A percentile compares a stretch with the other conserved stretches of the same genome.
These are phyloP conservation scores for Fraxinus platypoda DNA, from an alignment of 305 asterid genomes.

Conservation along the genomic window DNA sequence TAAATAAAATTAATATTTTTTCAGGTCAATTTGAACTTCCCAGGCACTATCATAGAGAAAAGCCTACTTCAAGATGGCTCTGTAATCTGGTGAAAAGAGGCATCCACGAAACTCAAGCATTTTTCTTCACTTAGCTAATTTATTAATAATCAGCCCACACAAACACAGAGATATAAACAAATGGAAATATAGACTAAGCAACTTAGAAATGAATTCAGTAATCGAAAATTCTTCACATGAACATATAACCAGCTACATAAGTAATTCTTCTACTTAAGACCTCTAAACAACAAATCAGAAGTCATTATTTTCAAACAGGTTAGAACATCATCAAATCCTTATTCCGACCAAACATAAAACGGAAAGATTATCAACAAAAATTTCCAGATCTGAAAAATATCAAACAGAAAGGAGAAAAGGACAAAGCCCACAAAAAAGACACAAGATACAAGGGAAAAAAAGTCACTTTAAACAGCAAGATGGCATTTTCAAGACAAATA, in stretches of 20 bases:
- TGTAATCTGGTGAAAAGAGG: neutral
- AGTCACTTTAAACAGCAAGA: neutral
- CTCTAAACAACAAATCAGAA: neutral
- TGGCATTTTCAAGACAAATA: neutral
- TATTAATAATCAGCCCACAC: neutral
- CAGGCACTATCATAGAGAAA: neutral
- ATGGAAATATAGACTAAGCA: neutral
- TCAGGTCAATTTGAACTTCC: neutral
- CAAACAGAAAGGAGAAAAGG: neutral
- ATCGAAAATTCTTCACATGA: neutral
- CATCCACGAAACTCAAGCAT: neutral
- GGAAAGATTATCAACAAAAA: neutral
- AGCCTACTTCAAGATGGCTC: neutral
- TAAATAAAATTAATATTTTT: neutral
- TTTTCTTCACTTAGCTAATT: neutral
- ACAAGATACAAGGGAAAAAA: neutral
- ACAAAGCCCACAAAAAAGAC: neutral
- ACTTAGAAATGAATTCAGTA: neutral
- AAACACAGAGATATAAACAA: neutral
- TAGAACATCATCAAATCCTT: neutral
- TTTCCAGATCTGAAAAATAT: neutral
- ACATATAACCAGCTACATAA: neutral
- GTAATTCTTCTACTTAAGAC: neutral
- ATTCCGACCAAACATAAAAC: neutral
- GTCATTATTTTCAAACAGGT: neutral